Base-by-base conservation (phyloP, 495 filamentous ascomycete species). In the Aspergillus wentii region DNA sequence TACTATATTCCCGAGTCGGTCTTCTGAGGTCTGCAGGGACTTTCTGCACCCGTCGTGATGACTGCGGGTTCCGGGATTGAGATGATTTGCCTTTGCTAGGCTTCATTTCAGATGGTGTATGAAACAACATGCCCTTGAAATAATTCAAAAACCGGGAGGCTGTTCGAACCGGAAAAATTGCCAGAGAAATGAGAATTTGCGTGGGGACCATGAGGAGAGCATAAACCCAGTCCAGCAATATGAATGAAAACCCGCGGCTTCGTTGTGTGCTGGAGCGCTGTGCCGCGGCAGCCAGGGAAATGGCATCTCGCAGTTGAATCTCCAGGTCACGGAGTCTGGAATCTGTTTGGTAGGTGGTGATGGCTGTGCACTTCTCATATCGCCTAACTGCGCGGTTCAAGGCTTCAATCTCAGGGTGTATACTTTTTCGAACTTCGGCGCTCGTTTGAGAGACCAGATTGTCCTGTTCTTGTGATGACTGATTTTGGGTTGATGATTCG, bases 341-440 rank as follows among this genome's bases (percentile, higher is more conserved):
- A 31, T 97, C 88, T 8, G 80, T 91, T 44, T 90, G 80, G 36
- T 81, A 71, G 0, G 79, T 64, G 14, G 83, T 74, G 2, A 90
- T 59, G 0, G 82, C 80, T 8, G 82, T 79, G 40, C 88, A 83
- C 57, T 95, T 96, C 65, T 98, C 92, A 47, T 95, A 95, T n/a
- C 88, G 79, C 10, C 92, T 76, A 19, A 97, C 83, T 0, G 92
- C 92, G 14, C 92, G 82, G 41, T 86, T 91, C 23, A 98, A 63
- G 3, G 88, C 86, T 46, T 98, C 92, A 19, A 96, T 71, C 29
- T 96, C 87, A 1, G 88, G 80, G 27, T 88, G 84, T 14, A 92
- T 57, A 10, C 60, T 59, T 35, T 76, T 78, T 23, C 79, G 76
- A 6, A 87, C 71, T 41, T 85, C 80, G 2, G 68, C 63, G 1